These are phyloP conservation scores for Phallus indusiatus DNA, from an alignment of 768 basidiomycete genomes.

Conservation along the genomic window DNA sequence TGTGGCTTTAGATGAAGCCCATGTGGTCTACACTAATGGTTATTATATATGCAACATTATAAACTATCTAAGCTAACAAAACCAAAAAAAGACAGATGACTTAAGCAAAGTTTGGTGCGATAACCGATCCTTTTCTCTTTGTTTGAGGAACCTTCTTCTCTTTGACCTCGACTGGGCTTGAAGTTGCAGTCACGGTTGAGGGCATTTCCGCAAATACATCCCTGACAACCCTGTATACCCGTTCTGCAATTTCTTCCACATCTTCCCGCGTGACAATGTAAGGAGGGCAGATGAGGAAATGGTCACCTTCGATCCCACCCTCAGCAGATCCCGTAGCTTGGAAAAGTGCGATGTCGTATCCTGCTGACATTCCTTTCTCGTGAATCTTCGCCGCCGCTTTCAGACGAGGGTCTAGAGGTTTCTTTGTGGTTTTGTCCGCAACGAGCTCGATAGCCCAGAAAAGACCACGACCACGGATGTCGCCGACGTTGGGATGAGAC, in stretches of 20 bases:
- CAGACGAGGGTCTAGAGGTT: slow-evolving; percentile 2
- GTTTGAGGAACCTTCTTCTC: too few relatives aligned
- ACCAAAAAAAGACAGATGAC: too few relatives aligned
- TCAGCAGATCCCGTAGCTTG: slow-evolving; percentile 4
- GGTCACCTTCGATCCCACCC: slow-evolving; percentile 19
- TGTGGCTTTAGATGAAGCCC: too few relatives aligned
- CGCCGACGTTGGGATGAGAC: slow-evolving; percentile 10
- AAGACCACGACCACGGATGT: slow-evolving; percentile 20
- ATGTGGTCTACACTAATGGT: too few relatives aligned
- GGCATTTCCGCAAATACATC: neutral
- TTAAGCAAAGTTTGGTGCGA: too few relatives aligned
- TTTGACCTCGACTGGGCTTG: too few relatives aligned
- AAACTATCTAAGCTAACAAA: too few relatives aligned
- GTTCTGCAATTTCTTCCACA: slow-evolving; percentile 2
- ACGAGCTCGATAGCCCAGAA: slow-evolving; percentile 22
- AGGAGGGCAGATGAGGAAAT: slow-evolving; percentile 19
- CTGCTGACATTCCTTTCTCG: slow-evolving; percentile 15
- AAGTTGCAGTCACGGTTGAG: too few relatives aligned
- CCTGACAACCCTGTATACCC: too few relatives aligned
- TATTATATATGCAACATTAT: too few relatives aligned
- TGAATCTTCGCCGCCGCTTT: slow-evolving; percentile 6
- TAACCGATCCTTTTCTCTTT: too few relatives aligned
- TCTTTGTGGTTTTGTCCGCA: slow-evolving; percentile 2
- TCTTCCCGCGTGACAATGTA: slow-evolving; percentile 18
- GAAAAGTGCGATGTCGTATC: slow-evolving; percentile 14